Percentiles rank a stretch among this genome's conserved stretches.
These are phyloP conservation scores for Besnoitia besnoiti DNA, from an alignment of 169 alveolate genomes.

Conservation along the genomic window DNA sequence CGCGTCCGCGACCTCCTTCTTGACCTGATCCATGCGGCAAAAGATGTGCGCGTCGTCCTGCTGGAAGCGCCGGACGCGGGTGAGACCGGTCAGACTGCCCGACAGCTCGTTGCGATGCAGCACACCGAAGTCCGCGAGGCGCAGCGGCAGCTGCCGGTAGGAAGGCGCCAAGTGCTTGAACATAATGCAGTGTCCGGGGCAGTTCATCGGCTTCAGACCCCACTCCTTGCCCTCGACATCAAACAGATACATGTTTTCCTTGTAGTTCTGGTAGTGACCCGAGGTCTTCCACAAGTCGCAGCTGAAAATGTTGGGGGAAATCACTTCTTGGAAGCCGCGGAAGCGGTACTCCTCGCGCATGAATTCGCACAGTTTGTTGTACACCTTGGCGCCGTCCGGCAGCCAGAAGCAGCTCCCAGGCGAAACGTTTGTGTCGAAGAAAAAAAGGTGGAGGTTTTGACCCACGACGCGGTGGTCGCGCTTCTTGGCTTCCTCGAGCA, in stretches of 20 bases:
- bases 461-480: constrained; percentile 99
- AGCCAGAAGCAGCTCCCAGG: constrained; percentile 95
- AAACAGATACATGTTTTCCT: constrained; percentile 87
- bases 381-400: constrained; percentile 97
- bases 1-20: constrained; percentile 89
- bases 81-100: constrained; percentile 98
- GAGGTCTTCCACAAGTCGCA: constrained; percentile 94
- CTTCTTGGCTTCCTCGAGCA: constrained; percentile 96
- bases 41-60: constrained; percentile 99
- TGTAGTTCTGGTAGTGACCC: constrained; percentile 99
- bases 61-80: constrained; percentile 97
- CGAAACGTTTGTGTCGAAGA: constrained; percentile 92
- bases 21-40: constrained; percentile 94
- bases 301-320: constrained; percentile 96
- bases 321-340: constrained; percentile 85
- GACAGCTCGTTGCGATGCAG: constrained; percentile 98
- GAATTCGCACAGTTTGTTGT: constrained; percentile 94
- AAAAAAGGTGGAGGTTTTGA: constrained; percentile 91
- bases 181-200: constrained; percentile 95
- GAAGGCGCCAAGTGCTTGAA: constrained; percentile 90
- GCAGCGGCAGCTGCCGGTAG: constrained; percentile 96
- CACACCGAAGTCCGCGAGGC: constrained; percentile 99
- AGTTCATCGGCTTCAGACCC: constrained; percentile 99
- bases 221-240: constrained; percentile 95
- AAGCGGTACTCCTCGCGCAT: constrained; percentile 89